Evolutionary conservation across 208 protist species (phyloP).

Genomic region (Acanthamoeba castellanii): DNA sequence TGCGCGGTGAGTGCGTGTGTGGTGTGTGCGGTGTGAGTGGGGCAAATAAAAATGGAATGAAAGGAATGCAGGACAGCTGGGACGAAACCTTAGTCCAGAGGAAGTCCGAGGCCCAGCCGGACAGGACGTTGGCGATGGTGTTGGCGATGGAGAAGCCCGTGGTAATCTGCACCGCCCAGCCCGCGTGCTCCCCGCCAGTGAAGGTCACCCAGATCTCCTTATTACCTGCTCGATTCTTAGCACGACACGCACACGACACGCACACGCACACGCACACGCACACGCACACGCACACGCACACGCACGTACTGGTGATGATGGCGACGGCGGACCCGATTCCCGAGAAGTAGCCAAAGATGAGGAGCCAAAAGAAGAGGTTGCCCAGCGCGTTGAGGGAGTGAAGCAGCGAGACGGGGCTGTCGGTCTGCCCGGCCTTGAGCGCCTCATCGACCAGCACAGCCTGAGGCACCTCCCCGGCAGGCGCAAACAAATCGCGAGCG

Average conservation of each 20-base stretch:
- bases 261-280: too few species aligned
- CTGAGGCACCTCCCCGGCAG: too few species aligned
- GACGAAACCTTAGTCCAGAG: background rate
- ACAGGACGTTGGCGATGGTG: background rate
- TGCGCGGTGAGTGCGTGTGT: too few species aligned
- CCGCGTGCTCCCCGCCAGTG: background rate
- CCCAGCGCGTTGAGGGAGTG: slow-evolving; percentile 9
- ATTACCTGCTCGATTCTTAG: background rate
- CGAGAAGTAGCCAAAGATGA: background rate
- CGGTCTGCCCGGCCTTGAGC: background rate
- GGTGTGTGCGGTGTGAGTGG: too few species aligned
- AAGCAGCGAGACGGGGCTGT: background rate
- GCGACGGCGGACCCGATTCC: background rate
- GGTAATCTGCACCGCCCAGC: slow-evolving; percentile 20
- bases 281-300: too few species aligned
- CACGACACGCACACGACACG: too few species aligned
- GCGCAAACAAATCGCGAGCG: too few species aligned
- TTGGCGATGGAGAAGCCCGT: slow-evolving; percentile 44
- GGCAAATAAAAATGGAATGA: too few species aligned
- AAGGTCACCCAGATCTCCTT: background rate
- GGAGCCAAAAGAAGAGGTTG: slow-evolving; percentile 36
- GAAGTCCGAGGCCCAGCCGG: background rate
- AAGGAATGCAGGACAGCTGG: background rate
- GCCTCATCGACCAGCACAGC: background rate
- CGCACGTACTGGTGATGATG: background rate